Evolutionary conservation across 228 moss, liverwort and hornwort species (phyloP).

Genomic region (Sphagnum magellanicum): DNA sequence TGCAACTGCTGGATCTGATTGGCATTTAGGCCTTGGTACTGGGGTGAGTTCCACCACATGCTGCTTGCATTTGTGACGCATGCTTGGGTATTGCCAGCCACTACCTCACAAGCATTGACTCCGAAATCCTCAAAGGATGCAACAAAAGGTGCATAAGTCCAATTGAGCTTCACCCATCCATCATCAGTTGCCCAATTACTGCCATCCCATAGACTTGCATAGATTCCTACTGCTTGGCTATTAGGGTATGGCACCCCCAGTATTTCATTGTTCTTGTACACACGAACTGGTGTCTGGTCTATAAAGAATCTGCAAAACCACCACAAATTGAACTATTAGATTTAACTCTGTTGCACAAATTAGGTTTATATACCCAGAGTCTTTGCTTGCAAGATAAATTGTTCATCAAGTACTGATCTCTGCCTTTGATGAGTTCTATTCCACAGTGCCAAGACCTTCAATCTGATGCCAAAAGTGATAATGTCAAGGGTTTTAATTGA

Average conservation of each 20-base stretch:
- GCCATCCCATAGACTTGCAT: conserved; percentile 46
- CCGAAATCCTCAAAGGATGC: conserved; percentile 33
- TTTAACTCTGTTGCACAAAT: no score
- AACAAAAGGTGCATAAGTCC: conserved; percentile 32
- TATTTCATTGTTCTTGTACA: conserved; percentile 36
- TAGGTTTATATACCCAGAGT: no score
- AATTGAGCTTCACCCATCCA: conserved; percentile 24
- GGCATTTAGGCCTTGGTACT: conserved; percentile 42
- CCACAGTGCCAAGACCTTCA: no score
- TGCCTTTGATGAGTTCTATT: no score
- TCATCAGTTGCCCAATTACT: conserved; percentile 40
- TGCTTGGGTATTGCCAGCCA: not conserved
- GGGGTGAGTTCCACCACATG: conserved; percentile 60
- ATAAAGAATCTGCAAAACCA: conserved; percentile 29
- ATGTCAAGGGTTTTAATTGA: no score
- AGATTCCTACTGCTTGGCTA: conserved; percentile 26
- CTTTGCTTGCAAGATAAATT: no score
- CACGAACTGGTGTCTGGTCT: conserved; percentile 32
- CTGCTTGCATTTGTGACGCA: conserved; percentile 10
- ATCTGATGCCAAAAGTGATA: no score
- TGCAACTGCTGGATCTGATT: conserved; percentile 55
- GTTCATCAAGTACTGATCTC: no score
- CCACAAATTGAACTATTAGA: no score
- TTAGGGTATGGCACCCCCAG: conserved; percentile 24
- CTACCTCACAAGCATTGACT: conserved; percentile 27